These are phyloP conservation scores for Mariannaea sp. DNA, from an alignment of 2,329 filamentous ascomycete species.

Conservation along the genomic window DNA sequence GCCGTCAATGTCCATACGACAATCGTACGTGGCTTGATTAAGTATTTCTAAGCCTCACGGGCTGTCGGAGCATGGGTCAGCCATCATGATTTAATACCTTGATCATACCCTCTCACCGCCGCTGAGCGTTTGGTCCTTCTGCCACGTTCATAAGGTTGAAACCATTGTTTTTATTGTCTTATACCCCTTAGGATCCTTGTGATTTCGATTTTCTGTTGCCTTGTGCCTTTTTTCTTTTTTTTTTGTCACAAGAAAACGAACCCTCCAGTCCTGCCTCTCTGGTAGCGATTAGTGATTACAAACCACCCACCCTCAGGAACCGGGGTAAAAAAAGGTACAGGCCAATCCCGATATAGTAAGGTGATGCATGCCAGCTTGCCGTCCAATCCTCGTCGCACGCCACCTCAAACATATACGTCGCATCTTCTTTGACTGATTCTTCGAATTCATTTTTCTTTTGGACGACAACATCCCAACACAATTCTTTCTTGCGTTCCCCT, in stretches of 20 bases:
- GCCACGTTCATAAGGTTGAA: neutral
- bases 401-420: slow-evolving; percentile 15
- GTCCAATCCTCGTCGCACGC: slow-evolving; percentile 8
- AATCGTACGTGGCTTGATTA: slow-evolving; percentile 19
- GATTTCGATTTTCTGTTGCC: neutral
- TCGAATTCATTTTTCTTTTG: slow-evolving; percentile 9
- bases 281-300: no score
- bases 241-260: no score
- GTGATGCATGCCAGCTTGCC: slow-evolving; percentile 14
- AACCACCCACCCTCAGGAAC: neutral
- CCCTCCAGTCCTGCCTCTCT: no score
- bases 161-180: neutral
- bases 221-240: neutral
- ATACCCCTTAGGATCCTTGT: neutral
- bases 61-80: neutral
- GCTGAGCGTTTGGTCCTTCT: neutral
- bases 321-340: slow-evolving; percentile 3
- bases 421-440: slow-evolving; percentile 12
- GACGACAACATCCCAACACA: neutral
- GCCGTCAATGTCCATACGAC: neutral
- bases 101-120: neutral
- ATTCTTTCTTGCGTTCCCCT: neutral
- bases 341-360: slow-evolving; percentile 16
- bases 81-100: neutral
- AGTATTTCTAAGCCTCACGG: slow-evolving; percentile 13